Evolutionary conservation across 495 filamentous ascomycete genomes (phyloP), one percentile per base, ranked within the genome.

Genomic region (Bryoglossum gracile): DNA sequence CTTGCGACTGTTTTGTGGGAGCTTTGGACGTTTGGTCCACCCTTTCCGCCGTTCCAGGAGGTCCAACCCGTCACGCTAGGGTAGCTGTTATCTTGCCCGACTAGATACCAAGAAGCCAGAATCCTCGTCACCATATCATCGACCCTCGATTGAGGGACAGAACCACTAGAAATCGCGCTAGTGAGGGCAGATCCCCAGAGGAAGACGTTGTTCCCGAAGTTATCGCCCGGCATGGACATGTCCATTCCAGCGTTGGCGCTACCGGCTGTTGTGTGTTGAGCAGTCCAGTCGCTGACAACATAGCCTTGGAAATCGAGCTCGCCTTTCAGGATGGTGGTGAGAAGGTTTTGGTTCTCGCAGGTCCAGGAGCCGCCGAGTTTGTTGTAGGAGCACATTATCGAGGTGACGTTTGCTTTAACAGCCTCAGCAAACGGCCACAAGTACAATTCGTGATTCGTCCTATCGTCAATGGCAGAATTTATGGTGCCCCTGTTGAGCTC

Each of bases 281-380:
- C 73, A 49, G 72, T 73, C 78, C 78, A 80, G 54, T 81, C 75
- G 37, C 53, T 55, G 22, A 55, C 53, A 33, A 90, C 72, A 59
- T 92, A 95, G 4, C 91, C 91, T 67, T 95, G 91, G 71, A 94
- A 97, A 22, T 84, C 90, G 6, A 95, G 74, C 62, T 97, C 91
- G 37, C 78, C 70, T 70, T 97, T 97, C 43, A 97, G 75, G 11
- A 94, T 60, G 60, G 82, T 76, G 68, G 94, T 94, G 38, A 88
- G 54, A 1, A 74, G 69, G 62, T 89, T 78, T 30, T 82, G 86
- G 67, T 80, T 84, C 44, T 75, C 72, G 65, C 80, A 87, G 43
- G 65, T 70, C 47, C 81, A 80, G 65, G 74, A 80, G 66, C 83
- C 81, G 66, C 84, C 84, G 61, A 81, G 67, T 63, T 94, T 87